Conservation (phyloP, 2,329 filamentous ascomycete species). For the Botrytis sinoallii region DNA sequence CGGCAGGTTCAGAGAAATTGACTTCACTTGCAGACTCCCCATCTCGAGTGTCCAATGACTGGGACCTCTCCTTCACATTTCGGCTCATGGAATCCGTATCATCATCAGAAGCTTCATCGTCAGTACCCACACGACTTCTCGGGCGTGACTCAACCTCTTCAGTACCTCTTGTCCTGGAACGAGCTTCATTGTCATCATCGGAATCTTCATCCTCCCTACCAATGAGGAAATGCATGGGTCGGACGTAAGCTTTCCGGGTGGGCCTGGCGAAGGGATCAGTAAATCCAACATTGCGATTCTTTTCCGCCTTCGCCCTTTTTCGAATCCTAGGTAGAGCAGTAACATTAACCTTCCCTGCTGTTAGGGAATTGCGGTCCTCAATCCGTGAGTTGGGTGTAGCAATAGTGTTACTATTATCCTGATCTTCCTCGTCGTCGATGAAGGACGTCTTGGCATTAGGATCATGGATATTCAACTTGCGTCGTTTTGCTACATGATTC, state of each 20-base stretch:
- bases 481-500: conserved; percentile 75
- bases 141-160: conserved; percentile 83
- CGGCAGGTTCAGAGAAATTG: conserved; percentile 60
- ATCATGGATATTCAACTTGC: conserved; percentile 73
- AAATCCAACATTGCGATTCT: conserved; percentile 60
- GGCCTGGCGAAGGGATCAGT: conserved; percentile 64
- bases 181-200: conserved; percentile 70
- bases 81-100: conserved; percentile 29
- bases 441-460: conserved; percentile 57
- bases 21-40: conserved; percentile 70
- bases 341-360: conserved; percentile 55
- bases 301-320: conserved; percentile 47
- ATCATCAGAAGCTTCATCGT: conserved; percentile 47
- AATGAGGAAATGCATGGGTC: conserved; percentile 76
- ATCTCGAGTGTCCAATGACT: conserved; percentile 48
- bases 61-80: conserved; percentile 24
- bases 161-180: conserved; percentile 68
- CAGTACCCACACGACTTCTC: conserved; percentile 68
- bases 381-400: conserved; percentile 62
- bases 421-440: conserved; percentile 56
- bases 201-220: conserved; percentile 71
- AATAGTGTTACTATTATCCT: conserved; percentile 56
- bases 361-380: conserved; percentile 50
- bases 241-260: conserved; percentile 62
- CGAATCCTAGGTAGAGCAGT: conserved; percentile 71